Evolutionary conservation across 1,284 basidiomycete genomes (phyloP), one percentile per base, ranked within the genome.

Genomic region (Xerocomus cyaneibrunnescens): DNA sequence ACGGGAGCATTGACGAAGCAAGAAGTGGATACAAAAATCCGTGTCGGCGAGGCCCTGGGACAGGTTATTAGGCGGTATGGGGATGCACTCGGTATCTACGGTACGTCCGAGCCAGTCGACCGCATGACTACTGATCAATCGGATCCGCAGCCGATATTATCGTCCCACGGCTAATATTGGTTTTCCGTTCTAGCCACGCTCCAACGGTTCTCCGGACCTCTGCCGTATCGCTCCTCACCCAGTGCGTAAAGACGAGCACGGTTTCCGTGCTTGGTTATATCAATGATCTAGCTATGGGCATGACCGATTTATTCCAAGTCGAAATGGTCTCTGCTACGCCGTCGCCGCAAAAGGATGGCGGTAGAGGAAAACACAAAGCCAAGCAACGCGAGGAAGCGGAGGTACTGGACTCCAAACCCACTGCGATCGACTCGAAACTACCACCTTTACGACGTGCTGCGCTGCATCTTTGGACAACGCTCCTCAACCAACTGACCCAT

Each of bases 41-140:
- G 94, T 12, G 74, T 98, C 3, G 96, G 94, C 5, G 96, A 98
- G 70, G 93, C 93, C 2, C 71, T 98, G 12, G 83, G 83, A 5
- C 83, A 88, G 56, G 86, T 95, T 1, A 84, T 98, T 23, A 78
- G 84, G 57, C 74, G 85, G 34, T 87, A 84, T 50, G 93, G 89
- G 8, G 80, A 83, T 32, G 78, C 87, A 0, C 73, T 97, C 25
- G 76, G 83, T 5, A 66, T 77, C 9, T 85, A 91, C 65, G 81
- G 93, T 92, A 60, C 57, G 84, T 40, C 35, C 25, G 41, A 50
- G 35, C 34, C 47, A n/a, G 41, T 47, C 14, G 27, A 27, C n/a
- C 13, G 22, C 14, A 17, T 3, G 36, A 10, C 31, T 27, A 41
- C 19, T 50, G 31, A 55, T 43, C 19, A 45, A 37, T 52, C 43